These are phyloP conservation scores for Fusarium sp. DNA, from an alignment of 2,329 filamentous ascomycete species.

Conservation along the genomic window DNA sequence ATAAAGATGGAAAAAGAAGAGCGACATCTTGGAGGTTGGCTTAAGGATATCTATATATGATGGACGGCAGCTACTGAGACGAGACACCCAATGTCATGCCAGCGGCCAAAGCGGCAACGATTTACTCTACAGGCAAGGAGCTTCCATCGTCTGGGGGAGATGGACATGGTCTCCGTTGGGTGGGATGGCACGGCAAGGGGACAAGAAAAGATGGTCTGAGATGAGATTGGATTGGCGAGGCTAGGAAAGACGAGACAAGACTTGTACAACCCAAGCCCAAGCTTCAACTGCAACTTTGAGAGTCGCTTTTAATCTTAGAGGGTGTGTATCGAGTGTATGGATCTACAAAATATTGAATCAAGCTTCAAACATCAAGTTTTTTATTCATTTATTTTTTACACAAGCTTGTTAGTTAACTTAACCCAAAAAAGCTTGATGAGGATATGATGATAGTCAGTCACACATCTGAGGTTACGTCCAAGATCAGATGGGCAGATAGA, in stretches of 20 bases:
- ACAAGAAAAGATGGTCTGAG: conserved; percentile 37
- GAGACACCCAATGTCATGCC: conserved; percentile 23
- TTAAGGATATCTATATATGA: conserved; percentile 26
- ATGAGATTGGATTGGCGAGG: conserved; percentile 46
- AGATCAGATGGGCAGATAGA: conserved; percentile 14
- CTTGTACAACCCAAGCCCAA: background rate
- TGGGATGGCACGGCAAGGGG: conserved; percentile 32
- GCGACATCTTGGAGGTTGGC: conserved; percentile 14
- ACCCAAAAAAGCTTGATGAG: conserved; percentile 15
- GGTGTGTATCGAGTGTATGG: conserved; percentile 8
- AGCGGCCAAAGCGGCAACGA: conserved; percentile 40
- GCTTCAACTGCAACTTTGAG: conserved; percentile 3
- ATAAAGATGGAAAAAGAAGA: conserved; percentile 38
- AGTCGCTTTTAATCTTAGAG: conserved; percentile 14
- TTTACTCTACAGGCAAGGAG: conserved; percentile 36
- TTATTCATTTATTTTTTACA: conserved; percentile 21
- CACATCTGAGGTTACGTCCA: background rate
- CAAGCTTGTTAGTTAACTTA: conserved; percentile 21
- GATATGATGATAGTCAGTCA: conserved; percentile 9
- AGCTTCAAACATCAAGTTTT: background rate
- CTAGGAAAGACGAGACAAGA: conserved; percentile 4
- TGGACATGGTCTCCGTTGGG: conserved; percentile 15
- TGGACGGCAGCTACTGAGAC: conserved; percentile 8
- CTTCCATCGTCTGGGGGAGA: conserved; percentile 26
- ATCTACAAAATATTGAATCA: conserved; percentile 2